Base-by-base conservation (phyloP, 2,329 filamentous ascomycete species). In the Ophiocordyceps camponoti-rufipedis region DNA sequence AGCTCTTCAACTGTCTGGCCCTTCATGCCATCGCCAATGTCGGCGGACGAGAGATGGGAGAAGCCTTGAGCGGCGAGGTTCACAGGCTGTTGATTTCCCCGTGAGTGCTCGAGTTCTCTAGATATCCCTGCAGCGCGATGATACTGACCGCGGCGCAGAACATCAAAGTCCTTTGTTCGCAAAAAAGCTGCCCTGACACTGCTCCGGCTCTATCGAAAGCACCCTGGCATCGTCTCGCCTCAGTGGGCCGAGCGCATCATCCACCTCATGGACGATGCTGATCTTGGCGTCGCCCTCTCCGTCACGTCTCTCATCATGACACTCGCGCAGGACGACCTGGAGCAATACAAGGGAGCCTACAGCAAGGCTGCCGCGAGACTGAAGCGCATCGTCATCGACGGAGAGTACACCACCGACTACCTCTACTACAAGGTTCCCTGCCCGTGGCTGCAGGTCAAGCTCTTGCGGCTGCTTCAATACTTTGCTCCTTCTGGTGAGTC, bases 351-450 rank as follows among this genome's bases (percentile, higher is more conserved):
- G 62, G 88, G 87, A 40, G 85, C 85, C 55, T 96, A 95, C 59
- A 80, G 87, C 51, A 98, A 96, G 65, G 89, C 89, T 31, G 89
- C 89, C 1, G 83, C 85, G 49, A 74, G 87, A 47, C 63, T 98
- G 55, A 94, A 94, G 67, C 81, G 85, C 52, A 84, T 96, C 52
- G 72, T 95, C 14, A 80, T 96, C 28, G 89, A 96, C 53, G 82
- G 82, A 51, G 89, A 98, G 54, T 91, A 85, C 56, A 77, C 85
- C 0, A 75, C 78, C 46, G 91, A 96, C 59, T 98, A 98, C 59
- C 75, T 95, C 28, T 98, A 98, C 68, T 98, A 98, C 71, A 95
- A 95, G 58, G 91, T 98, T n/a, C 91, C 91, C 1, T 98, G 91
- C 58, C 91, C 91, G 3, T 98, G 91, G 91, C 80, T 98, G 47